phyloP scores from a whole-genome alignment of 2,329 filamentous ascomycete genomes.

The Trichophaea hybrida region DNA sequence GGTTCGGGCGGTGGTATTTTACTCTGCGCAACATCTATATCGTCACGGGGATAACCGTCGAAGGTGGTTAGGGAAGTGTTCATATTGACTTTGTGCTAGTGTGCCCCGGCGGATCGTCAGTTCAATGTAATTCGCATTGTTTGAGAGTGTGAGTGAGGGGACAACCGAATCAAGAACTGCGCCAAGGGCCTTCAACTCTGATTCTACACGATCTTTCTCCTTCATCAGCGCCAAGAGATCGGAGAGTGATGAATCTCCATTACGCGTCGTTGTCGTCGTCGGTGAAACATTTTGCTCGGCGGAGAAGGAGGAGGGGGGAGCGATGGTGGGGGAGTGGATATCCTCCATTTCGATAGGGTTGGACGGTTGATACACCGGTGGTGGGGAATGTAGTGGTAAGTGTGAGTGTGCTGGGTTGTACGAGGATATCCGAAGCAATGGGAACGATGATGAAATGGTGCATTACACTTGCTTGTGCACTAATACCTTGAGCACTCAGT shows the following conservation, averaged over 20 bases:
- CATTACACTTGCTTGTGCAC: no score
- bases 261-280: neutral
- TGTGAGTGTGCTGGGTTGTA: neutral
- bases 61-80: conserved; percentile 70
- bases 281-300: neutral
- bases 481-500: no score
- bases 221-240: conserved; percentile 24
- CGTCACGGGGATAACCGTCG: conserved; percentile 82
- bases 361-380: neutral
- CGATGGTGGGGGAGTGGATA: conserved; percentile 2
- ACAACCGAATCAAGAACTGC: conserved; percentile 73
- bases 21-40: conserved; percentile 93
- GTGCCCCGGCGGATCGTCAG: neutral
- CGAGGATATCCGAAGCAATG: no score
- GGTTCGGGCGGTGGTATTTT: conserved; percentile 28
- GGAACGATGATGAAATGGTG: no score
- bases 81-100: conserved; percentile 88
- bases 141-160: neutral
- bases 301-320: neutral
- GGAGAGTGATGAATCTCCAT: conserved; percentile 11
- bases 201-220: conserved; percentile 73
- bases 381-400: neutral
- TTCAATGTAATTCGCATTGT: neutral
- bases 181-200: conserved; percentile 70
- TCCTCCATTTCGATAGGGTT: neutral